Base-by-base conservation (phyloP, 2,329 filamentous ascomycete genomes). In the Talaromyces sp. region DNA sequence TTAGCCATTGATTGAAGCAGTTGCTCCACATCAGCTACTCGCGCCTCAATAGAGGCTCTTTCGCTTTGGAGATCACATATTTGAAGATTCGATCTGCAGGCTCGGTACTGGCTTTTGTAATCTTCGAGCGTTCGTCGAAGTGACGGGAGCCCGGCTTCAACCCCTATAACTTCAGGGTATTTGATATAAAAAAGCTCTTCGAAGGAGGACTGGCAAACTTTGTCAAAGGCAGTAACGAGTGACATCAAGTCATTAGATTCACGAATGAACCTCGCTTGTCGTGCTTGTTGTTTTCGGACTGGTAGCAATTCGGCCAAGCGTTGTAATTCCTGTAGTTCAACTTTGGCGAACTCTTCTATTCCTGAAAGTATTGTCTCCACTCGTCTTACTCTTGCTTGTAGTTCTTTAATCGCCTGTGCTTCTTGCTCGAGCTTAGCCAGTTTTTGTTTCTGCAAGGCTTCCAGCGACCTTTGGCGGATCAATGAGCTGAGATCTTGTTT, bases 181-280 rank as follows among this genome's bases (percentile, higher is more conserved):
- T 52, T 59, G n/a, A 56, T 36, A 47, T 17, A 2, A 47, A 51
- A 52, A 27, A 27, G 55, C 51, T 62, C 60, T 15, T 62, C 57
- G 25, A 62, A 58, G n/a, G 51, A 17, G 17, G 22, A 53, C 22
- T 17, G 30, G 11, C 17, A 57, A 33, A 44, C 32, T n/a, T 53
- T 11, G 27, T 25, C 4, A 7, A 42, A 56, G 56, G 56, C 27
- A 15, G 15, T 42, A 15, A 36, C 57, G 10, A 15, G 33, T 9
- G n/a, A 28, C 17, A 62, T 44, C 22, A 62, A 42, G 8, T 52
- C 30, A 30, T 56, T 19, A 28, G 33, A 56, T 33, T 47, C 57
- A 32, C 15, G 49, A 52, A 59, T 56, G 55, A 56, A 62, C 33
- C 39, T 13, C 33, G 10, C 30, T 47, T 22, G 25, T 30, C 55